A percentile compares a stretch with the other conserved stretches of the same genome.
phyloP scores from a whole-genome alignment of 1,284 basidiomycete genomes.

The Rhodotorula sp. region DNA sequence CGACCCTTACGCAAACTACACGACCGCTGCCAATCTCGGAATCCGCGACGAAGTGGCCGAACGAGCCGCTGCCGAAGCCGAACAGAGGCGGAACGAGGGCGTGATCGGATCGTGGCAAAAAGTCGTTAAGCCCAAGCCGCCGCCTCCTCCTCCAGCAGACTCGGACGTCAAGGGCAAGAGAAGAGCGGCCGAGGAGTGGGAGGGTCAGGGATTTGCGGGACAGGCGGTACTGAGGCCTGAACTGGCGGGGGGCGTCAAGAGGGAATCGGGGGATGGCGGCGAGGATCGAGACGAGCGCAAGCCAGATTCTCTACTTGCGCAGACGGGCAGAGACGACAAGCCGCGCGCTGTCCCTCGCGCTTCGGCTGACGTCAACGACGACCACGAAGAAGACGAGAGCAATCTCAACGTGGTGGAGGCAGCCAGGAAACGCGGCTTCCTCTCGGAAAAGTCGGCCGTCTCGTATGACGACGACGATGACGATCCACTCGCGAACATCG shows the following conservation, averaged over 20 bases:
- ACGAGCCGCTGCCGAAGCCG: constrained; percentile 55
- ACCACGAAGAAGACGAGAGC: constrained; percentile 2
- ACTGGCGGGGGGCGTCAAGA: constrained; percentile 5
- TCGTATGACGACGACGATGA: constrained; percentile 36
- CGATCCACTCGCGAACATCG: constrained; percentile 19
- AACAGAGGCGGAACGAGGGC: constrained; percentile 64
- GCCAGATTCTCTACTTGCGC: not conserved
- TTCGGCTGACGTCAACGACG: not conserved
- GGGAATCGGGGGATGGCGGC: not conserved
- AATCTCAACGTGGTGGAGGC: not conserved
- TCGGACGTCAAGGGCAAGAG: constrained; percentile 1
- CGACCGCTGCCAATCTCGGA: constrained; percentile 78
- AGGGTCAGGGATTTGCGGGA: constrained; percentile 1
- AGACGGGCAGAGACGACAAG: no score
- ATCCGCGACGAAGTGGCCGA: constrained; percentile 60
- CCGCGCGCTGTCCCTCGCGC: not conserved
- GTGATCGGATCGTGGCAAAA: constrained; percentile 81
- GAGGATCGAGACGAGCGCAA: not conserved
- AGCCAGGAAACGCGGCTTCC: constrained; percentile 17
- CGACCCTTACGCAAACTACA: constrained; percentile 80
- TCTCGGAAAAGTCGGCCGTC: constrained; percentile 21
- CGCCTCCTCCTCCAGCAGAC: not conserved
- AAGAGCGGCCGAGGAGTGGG: constrained; percentile 7
- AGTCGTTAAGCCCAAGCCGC: constrained; percentile 55
- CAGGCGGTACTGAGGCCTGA: not conserved